A percentile compares a stretch with the other conserved stretches of the same genome.
Conservation (phyloP, 108 stramenopile species). For the Cyclotella sp. region DNA sequence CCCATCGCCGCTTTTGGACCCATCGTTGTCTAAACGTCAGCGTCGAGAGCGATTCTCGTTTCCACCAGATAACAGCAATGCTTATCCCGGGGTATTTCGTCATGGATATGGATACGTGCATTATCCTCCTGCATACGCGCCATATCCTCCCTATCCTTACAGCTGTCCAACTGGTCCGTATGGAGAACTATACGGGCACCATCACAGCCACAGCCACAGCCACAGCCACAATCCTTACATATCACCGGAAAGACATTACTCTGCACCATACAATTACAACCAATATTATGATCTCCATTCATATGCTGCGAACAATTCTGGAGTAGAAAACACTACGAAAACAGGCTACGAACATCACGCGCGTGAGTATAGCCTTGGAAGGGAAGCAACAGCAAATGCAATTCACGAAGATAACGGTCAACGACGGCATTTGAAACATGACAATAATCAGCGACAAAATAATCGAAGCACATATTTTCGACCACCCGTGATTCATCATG, state of each 20-base stretch:
- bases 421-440: neutral
- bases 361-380: neutral
- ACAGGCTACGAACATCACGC: neutral
- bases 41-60: neutral
- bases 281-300: neutral
- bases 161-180: neutral
- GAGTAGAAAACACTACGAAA: neutral
- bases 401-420: neutral
- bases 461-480: neutral
- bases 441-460: neutral
- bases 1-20: neutral
- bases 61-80: neutral
- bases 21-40: neutral
- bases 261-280: neutral
- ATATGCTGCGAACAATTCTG: neutral
- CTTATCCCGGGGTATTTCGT: neutral
- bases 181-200: neutral
- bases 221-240: neutral
- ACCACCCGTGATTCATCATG: neutral
- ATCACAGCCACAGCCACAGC: neutral
- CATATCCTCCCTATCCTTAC: neutral
- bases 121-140: neutral
- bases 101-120: constrained; percentile 2
- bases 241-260: neutral
- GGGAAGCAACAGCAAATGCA: neutral